A percentile compares a stretch with the other conserved stretches of the same genome.
These are phyloP conservation scores for Hibiscus syriacus DNA, from an alignment of 345 rosid genomes.

Conservation along the genomic window DNA sequence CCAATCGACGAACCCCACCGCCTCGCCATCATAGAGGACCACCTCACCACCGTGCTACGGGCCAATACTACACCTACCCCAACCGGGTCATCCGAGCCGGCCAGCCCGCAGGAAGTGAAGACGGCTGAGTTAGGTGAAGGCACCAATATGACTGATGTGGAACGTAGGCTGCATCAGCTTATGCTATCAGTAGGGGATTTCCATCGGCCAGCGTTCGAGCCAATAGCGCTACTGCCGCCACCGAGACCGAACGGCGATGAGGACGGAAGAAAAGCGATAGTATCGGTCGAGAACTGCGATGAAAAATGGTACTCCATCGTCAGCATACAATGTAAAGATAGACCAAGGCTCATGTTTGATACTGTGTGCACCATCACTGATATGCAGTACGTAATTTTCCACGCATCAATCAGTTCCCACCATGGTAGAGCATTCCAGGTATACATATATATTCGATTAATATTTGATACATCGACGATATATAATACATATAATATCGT, in stretches of 20 bases:
- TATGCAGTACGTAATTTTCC: conserved; percentile 77
- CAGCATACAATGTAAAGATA: conserved; percentile 53
- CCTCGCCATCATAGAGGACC: conserved; percentile 53
- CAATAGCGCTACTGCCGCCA: neutral
- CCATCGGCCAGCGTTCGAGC: conserved; percentile 31
- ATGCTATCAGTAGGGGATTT: conserved; percentile 68
- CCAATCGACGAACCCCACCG: conserved; percentile 56
- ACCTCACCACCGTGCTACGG: conserved; percentile 49
- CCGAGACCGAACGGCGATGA: conserved; percentile 13
- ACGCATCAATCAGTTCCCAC: conserved; percentile 44
- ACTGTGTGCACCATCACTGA: conserved; percentile 64
- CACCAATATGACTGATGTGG: conserved; percentile 38
- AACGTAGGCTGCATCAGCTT: conserved; percentile 64
- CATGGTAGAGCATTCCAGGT: conserved; percentile 66
- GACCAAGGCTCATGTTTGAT: conserved; percentile 74
- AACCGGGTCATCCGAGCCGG: conserved; percentile 19
- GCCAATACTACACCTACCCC: conserved; percentile 23
- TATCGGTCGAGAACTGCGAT: conserved; percentile 49
- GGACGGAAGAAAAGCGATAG: conserved; percentile 26
- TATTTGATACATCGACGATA: too few relatives aligned
- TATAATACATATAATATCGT: too few relatives aligned
- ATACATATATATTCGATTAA: neutral
- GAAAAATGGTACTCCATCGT: conserved; percentile 64
- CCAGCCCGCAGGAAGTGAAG: conserved; percentile 33
- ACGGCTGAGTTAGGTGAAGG: conserved; percentile 30